Percentiles rank a stretch among this genome's conserved stretches.
phyloP scores from a whole-genome alignment of 2,329 filamentous ascomycete species.

The Curvularia sp. region DNA sequence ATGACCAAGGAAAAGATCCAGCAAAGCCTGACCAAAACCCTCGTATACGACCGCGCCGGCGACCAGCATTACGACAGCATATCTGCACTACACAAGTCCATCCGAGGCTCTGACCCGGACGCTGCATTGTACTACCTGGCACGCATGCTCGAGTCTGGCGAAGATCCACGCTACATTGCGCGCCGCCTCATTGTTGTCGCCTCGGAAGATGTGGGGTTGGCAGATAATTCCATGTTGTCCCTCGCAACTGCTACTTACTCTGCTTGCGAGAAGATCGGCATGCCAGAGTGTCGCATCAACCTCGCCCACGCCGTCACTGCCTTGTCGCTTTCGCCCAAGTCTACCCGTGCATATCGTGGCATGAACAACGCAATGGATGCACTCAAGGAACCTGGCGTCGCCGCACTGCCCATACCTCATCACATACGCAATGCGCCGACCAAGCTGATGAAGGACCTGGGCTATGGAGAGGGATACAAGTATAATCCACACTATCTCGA shows the following conservation, averaged over 20 bases:
- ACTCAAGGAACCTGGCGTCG: conserved; percentile 81
- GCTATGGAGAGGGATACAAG: conserved; percentile 91
- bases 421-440: conserved; percentile 94
- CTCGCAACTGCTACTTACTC: conserved; percentile 87
- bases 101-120: conserved; percentile 85
- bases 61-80: conserved; percentile 99
- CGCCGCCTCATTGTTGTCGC: conserved; percentile 93
- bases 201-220: conserved; percentile 90
- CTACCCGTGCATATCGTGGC: conserved; percentile 82
- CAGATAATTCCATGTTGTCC: conserved; percentile 81
- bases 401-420: conserved; percentile 79
- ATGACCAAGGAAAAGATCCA: conserved; percentile 82
- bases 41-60: conserved; percentile 93
- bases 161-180: conserved; percentile 91
- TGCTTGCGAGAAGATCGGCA: conserved; percentile 89
- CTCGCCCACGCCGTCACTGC: conserved; percentile 87
- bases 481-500: conserved; percentile 91
- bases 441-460: conserved; percentile 88
- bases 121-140: conserved; percentile 93
- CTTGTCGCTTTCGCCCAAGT: conserved; percentile 81
- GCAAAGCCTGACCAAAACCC: conserved; percentile 81
- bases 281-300: conserved; percentile 93
- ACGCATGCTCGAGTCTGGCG: conserved; percentile 93
- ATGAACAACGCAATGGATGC: conserved; percentile 81
- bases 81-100: conserved; percentile 94